phyloP scores from a whole-genome alignment of 139 green algal species.

The Desmodesmus armatus region DNA sequence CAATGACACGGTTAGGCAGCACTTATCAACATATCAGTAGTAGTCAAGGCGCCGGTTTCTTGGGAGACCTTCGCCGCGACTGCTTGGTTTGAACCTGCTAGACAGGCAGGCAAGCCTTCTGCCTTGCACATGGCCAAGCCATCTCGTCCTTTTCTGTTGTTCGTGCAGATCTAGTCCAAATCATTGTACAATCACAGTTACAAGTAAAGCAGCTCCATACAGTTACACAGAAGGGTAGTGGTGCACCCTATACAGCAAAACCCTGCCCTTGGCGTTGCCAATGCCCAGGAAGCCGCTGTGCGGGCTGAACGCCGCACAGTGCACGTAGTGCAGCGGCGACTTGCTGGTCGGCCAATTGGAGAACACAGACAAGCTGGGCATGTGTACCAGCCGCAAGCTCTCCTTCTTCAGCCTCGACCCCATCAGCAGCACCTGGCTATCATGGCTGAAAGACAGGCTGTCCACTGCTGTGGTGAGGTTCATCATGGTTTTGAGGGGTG shows the following conservation, averaged over 20 bases:
- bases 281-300: conserved; percentile 87
- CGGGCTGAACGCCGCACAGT: conserved; percentile 87
- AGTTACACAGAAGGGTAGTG: conserved; percentile 75
- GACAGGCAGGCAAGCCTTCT: too few species aligned
- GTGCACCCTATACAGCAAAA: conserved; percentile 93
- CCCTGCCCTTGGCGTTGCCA: conserved; percentile 89
- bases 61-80: too few species aligned
- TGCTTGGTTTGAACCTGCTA: too few species aligned
- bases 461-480: conserved; percentile 92
- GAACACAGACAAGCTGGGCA: conserved; percentile 87
- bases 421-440: conserved; percentile 85
- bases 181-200: too few species aligned
- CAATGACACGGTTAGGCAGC: too few species aligned
- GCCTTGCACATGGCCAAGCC: too few species aligned
- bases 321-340: conserved; percentile 91
- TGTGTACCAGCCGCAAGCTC: conserved; percentile 89
- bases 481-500: conserved; percentile 73
- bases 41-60: too few species aligned
- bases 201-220: too few species aligned
- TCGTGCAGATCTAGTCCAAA: too few species aligned
- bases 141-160: too few species aligned
- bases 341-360: conserved; percentile 92
- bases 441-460: conserved; percentile 85
- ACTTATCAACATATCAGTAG: too few species aligned
- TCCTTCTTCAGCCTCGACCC: conserved; percentile 88